phyloP scores from a whole-genome alignment of 225 moss, liverwort and hornwort genomes.

The Polytrichum formosum region DNA sequence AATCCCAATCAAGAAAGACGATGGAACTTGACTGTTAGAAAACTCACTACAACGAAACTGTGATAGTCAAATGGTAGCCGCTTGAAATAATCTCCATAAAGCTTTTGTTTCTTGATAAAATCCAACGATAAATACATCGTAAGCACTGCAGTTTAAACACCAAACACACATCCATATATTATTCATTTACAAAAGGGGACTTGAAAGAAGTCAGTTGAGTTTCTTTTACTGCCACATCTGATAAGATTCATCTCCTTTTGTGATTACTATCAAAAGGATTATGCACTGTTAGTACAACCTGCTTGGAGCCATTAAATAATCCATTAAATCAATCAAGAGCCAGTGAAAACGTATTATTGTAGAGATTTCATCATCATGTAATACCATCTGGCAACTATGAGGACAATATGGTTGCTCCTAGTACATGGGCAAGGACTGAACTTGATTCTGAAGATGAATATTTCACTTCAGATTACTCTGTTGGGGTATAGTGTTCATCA shows the following conservation, averaged over 20 bases:
- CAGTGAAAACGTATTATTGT: too few species aligned
- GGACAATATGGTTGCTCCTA: too few species aligned
- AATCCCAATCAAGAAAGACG: background rate
- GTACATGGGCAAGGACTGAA: too few species aligned
- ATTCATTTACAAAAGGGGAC: background rate
- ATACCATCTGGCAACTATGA: too few species aligned
- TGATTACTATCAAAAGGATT: background rate
- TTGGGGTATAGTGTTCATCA: background rate
- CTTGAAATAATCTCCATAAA: conserved; percentile 48
- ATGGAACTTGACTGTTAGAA: background rate
- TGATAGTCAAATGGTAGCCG: conserved; percentile 60
- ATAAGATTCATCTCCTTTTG: background rate
- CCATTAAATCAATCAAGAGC: too few species aligned
- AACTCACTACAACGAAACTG: conserved; percentile 61
- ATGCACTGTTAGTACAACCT: background rate
- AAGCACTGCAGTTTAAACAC: conserved; percentile 44
- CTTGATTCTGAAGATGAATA: too few species aligned
- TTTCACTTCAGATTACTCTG: background rate
- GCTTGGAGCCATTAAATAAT: background rate
- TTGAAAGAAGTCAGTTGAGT: background rate
- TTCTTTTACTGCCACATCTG: background rate
- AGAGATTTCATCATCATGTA: too few species aligned
- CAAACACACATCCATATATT: conserved; percentile 8
- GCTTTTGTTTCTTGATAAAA: conserved; percentile 37
- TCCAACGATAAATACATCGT: conserved; percentile 60